A percentile compares a stretch with the other conserved stretches of the same genome.
These are phyloP conservation scores for Pulveroboletus sp. DNA, from an alignment of 768 basidiomycete genomes.

Conservation along the genomic window DNA sequence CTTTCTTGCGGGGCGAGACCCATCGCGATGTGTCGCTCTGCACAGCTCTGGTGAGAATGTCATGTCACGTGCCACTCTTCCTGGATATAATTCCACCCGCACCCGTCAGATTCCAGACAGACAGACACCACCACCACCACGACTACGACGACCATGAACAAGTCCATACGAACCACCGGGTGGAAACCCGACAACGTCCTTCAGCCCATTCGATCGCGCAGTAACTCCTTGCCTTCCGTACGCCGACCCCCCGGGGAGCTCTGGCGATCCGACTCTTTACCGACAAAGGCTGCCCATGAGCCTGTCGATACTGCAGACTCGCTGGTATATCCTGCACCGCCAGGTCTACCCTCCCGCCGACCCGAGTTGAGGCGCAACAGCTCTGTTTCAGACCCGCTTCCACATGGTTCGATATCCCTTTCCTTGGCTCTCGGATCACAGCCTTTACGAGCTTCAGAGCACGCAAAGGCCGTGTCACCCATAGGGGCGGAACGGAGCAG, in stretches of 20 bases:
- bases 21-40: slow-evolving; percentile 5
- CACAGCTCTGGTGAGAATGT: slow-evolving; percentile 9
- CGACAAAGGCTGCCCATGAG: not conserved
- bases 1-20: slow-evolving; percentile 3
- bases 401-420: slow-evolving; percentile 15
- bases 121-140: not conserved
- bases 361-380: slow-evolving; percentile 7
- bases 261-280: slow-evolving; percentile 19
- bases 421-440: slow-evolving; percentile 27
- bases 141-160: slow-evolving; percentile 2
- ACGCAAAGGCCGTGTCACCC: slow-evolving; percentile 20
- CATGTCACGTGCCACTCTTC: slow-evolving; percentile 7
- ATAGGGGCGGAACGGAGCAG: slow-evolving; percentile 32
- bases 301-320: not conserved
- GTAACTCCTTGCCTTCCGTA: slow-evolving; percentile 10
- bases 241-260: slow-evolving; percentile 18
- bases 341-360: slow-evolving; percentile 17
- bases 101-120: slow-evolving; percentile 2
- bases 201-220: slow-evolving; percentile 17
- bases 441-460: slow-evolving; percentile 20
- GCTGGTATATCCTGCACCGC: slow-evolving; percentile 15
- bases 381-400: slow-evolving; percentile 4
- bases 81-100: slow-evolving; percentile 10
- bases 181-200: slow-evolving; percentile 20
- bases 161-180: slow-evolving; percentile 2